These are phyloP conservation scores for Aspergillus terreus DNA, from an alignment of 2,329 filamentous ascomycete genomes.

Conservation along the genomic window DNA sequence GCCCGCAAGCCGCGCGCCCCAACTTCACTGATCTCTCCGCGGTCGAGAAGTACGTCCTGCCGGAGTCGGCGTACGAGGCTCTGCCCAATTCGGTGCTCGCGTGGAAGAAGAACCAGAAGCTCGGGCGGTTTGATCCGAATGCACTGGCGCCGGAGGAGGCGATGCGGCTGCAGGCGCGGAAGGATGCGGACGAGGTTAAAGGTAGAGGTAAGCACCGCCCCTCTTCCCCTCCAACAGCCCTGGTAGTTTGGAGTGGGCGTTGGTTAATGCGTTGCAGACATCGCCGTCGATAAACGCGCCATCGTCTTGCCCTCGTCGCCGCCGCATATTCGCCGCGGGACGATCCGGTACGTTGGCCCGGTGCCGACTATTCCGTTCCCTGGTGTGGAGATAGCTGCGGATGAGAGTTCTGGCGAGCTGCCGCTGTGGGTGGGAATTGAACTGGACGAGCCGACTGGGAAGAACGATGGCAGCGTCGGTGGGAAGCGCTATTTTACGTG, in stretches of 20 bases:
- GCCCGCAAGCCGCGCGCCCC: conserved; percentile 68
- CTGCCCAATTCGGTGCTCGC: conserved; percentile 85
- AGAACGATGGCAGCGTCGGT: conserved; percentile 57
- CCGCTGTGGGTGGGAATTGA: conserved; percentile 56
- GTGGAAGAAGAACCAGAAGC: conserved; percentile 91
- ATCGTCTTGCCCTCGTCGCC: conserved; percentile 41
- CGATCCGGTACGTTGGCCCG: conserved; percentile 40
- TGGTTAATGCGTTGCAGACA: conserved; percentile 26
- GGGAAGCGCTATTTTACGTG: conserved; percentile 55
- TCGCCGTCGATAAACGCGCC: conserved; percentile 42
- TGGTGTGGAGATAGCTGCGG: conserved; percentile 18
- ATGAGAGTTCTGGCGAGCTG: conserved; percentile 16
- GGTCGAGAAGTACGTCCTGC: conserved; percentile 88
- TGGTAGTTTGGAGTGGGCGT: neutral
- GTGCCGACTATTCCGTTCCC: conserved; percentile 38
- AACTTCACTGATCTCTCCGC: conserved; percentile 78
- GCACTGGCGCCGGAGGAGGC: conserved; percentile 71
- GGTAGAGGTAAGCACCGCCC: conserved; percentile 54
- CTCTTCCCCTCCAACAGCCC: neutral
- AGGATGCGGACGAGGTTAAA: conserved; percentile 57
- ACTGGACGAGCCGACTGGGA: conserved; percentile 62
- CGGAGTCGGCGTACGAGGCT: conserved; percentile 78
- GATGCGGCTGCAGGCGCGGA: conserved; percentile 64
- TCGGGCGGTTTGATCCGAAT: conserved; percentile 92
- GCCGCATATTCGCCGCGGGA: conserved; percentile 42